These are phyloP conservation scores for Capronia coronata DNA, from an alignment of 2,329 filamentous ascomycete species.

Conservation along the genomic window DNA sequence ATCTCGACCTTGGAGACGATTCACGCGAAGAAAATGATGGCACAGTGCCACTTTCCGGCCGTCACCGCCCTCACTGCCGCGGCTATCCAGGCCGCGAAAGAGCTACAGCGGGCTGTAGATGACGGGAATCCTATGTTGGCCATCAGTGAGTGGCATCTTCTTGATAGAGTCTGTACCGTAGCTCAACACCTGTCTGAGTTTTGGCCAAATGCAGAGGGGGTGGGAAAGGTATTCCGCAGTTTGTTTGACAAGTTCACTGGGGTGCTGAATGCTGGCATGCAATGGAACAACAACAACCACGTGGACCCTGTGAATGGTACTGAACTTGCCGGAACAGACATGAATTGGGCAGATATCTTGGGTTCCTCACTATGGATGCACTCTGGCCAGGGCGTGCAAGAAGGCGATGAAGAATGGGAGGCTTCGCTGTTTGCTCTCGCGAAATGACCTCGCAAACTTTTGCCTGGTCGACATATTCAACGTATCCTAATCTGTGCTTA, in stretches of 20 bases:
- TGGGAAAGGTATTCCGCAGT: neutral
- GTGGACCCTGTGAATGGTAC: too few species aligned
- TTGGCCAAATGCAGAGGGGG: conserved; percentile 4
- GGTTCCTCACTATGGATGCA: too few species aligned
- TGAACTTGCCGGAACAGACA: too few species aligned
- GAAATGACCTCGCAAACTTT: too few species aligned
- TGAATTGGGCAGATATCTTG: too few species aligned
- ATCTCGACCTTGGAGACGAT: conserved; percentile 11
- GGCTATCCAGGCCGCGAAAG: neutral
- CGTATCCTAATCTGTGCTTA: too few species aligned
- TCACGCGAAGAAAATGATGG: neutral
- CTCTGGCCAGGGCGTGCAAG: too few species aligned
- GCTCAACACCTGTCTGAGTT: conserved; percentile 1
- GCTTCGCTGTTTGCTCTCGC: too few species aligned
- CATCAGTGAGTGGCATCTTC: neutral
- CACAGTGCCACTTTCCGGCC: conserved; percentile 5
- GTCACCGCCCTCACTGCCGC: neutral
- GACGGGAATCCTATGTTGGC: neutral
- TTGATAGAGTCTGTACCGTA: conserved; percentile 2
- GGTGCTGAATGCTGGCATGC: too few species aligned
- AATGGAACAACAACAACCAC: too few species aligned
- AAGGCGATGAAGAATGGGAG: too few species aligned
- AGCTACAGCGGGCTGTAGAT: neutral
- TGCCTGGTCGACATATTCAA: too few species aligned
- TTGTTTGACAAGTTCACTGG: conserved; percentile 2